These are phyloP conservation scores for Rubus idaeus DNA, from an alignment of 306 rosid genomes.

Conservation along the genomic window DNA sequence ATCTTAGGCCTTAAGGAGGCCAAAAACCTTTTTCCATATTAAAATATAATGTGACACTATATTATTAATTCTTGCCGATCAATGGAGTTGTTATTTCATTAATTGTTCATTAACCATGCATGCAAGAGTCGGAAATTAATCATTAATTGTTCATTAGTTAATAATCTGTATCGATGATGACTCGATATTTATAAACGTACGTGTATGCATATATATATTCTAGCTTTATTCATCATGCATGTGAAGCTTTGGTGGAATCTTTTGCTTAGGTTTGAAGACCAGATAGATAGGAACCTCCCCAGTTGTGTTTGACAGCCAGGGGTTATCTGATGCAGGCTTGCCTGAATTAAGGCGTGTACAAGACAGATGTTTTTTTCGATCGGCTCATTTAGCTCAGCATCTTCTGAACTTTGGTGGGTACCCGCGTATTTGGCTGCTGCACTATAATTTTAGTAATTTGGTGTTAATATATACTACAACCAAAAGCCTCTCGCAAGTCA, in stretches of 20 bases:
- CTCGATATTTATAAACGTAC: not conserved
- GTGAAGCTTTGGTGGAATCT: not conserved
- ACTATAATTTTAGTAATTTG: not conserved
- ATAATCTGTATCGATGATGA: not conserved
- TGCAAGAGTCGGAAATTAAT: not conserved
- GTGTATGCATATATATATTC: too few relatives aligned
- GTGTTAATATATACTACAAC: not conserved
- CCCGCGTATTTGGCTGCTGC: not conserved
- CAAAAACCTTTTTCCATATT: too few relatives aligned
- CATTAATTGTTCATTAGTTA: not conserved
- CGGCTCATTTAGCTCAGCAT: slow-evolving; percentile 2
- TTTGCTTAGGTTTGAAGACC: not conserved
- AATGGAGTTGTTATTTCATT: not conserved
- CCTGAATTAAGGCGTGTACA: not conserved
- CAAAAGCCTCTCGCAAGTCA: slow-evolving; percentile 9
- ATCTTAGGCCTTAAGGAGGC: too few relatives aligned
- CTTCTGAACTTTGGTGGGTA: not conserved
- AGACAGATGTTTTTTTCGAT: not conserved
- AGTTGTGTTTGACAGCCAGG: not conserved
- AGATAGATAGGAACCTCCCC: slow-evolving; percentile 20
- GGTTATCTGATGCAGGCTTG: slow-evolving; percentile 9
- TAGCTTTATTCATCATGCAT: not conserved
- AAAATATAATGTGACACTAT: too few relatives aligned
- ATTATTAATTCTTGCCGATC: not conserved
- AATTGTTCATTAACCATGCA: not conserved